Evolutionary conservation across 176 grass and related monocot genomes (phyloP), one percentile per base, ranked within the genome.

Genomic region (Typha latifolia): DNA sequence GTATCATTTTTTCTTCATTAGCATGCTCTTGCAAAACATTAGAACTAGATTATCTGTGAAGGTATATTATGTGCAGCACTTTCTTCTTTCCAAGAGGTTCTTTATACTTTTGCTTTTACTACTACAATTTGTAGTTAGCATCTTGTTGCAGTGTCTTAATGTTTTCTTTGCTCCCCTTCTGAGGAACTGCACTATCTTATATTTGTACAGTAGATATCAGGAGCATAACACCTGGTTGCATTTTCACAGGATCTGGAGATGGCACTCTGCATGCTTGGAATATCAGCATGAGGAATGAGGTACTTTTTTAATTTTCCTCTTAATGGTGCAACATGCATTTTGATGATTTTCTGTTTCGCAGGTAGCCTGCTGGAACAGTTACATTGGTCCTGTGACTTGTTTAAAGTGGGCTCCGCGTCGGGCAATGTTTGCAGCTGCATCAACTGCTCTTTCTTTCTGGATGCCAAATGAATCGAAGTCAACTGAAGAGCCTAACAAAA

Each of bases 181-280:
- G 37, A 9, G 37, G 5, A 43, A 43, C 37, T 43, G 9, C 37
- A 43, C 7, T 43, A 43, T 43, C 37, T 29, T 29, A 29, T 29
- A 29, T 29, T 29, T 29, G 27, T 29, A 43, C 37, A 43, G 37
- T 43, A 43, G 37, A 43, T 43, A 43, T 9, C 37, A 43, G 37
- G 5, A 43, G 37, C 37, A 43, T 79, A 27, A 43, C 27, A 43
- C 37, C 37, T 43, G 37, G 37, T 43, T 43, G 37, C 37, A 43
- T 43, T 81, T 72, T 91, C 75, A 51, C 72, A 99, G 94, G 89
- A 75, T 99, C 89, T 32, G 94, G 86, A 84, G 94, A 99, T 63
- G 94, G 94, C 63, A 99, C 83, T 56, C 75, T 99, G 84, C 94
- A 93, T 72, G 94, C 89, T 80, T 99, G 94, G 94, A 90, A 79